These are phyloP conservation scores for Elsinoe australis DNA, from an alignment of 2,329 filamentous ascomycete genomes.

Conservation along the genomic window DNA sequence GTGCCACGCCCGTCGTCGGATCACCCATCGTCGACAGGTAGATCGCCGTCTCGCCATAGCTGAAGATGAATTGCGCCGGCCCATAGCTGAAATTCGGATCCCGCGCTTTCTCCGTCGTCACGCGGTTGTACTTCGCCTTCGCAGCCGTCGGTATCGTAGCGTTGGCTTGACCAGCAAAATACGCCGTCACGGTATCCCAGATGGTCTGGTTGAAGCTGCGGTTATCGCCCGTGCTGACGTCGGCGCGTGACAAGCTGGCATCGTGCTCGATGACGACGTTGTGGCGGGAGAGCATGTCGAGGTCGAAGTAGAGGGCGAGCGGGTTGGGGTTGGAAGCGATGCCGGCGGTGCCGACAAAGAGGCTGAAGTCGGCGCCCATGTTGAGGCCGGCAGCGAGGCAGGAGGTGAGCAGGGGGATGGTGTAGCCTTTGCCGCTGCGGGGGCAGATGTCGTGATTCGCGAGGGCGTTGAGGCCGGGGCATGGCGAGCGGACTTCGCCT, in stretches of 20 bases:
- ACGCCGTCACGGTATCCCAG: constrained; percentile 27
- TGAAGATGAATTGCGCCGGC: constrained; percentile 28
- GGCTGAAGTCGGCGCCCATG: constrained; percentile 12
- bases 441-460: constrained; percentile 18
- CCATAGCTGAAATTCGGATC: constrained; percentile 32
- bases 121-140: constrained; percentile 29
- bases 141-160: constrained; percentile 27
- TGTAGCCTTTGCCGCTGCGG: constrained; percentile 17
- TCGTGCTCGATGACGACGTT: constrained; percentile 16
- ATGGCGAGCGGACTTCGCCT: constrained; percentile 18
- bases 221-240: constrained; percentile 32
- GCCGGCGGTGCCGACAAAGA: constrained; percentile 9
- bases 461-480: constrained; percentile 14
- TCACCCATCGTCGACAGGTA: constrained; percentile 33
- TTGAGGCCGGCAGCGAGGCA: constrained; percentile 16
- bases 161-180: constrained; percentile 24
- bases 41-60: constrained; percentile 35
- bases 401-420: constrained; percentile 14
- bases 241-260: constrained; percentile 26
- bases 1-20: constrained; percentile 28
- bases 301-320: constrained; percentile 15
- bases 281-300: constrained; percentile 18
- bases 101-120: constrained; percentile 23
- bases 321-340: constrained; percentile 18
- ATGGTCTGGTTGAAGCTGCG: constrained; percentile 30